These are phyloP conservation scores for Syzygium malaccense DNA, from an alignment of 441 rosid genomes.

Conservation along the genomic window DNA sequence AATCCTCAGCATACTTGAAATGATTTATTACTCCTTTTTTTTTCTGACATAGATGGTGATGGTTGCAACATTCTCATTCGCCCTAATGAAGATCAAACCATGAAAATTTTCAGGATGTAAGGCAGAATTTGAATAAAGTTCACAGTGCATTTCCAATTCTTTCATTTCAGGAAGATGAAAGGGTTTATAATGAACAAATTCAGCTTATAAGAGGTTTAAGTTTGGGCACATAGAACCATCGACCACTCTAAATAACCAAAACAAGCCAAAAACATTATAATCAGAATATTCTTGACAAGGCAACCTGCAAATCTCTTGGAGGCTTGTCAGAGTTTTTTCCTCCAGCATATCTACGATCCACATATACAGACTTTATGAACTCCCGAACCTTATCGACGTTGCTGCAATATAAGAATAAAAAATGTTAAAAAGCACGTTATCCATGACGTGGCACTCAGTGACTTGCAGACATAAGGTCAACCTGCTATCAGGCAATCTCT, in stretches of 20 bases:
- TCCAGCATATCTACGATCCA: conserved; percentile 74
- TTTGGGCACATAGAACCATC: background rate
- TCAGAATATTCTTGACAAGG: background rate
- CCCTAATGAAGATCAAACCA: background rate
- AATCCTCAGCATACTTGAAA: background rate
- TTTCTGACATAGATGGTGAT: background rate
- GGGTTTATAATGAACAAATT: background rate
- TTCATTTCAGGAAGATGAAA: background rate
- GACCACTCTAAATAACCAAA: background rate
- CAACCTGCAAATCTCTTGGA: conserved; percentile 70
- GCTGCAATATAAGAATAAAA: conserved; percentile 34
- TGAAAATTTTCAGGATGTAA: background rate
- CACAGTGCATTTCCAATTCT: background rate
- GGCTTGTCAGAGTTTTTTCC: conserved; percentile 61
- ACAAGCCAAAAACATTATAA: background rate
- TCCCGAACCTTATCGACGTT: conserved; percentile 70
- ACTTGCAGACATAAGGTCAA: conserved; percentile 7
- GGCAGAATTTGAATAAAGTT: background rate
- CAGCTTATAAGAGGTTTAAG: background rate
- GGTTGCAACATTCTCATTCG: background rate
- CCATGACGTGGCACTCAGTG: background rate
- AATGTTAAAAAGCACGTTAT: background rate
- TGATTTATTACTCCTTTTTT: background rate
- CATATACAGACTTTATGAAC: conserved; percentile 77
- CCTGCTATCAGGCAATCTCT: conserved; percentile 89